Evolutionary conservation across 2,329 filamentous ascomycete genomes (phyloP), one percentile per base, ranked within the genome.

Genomic region (Cordyceps tenuipes): DNA sequence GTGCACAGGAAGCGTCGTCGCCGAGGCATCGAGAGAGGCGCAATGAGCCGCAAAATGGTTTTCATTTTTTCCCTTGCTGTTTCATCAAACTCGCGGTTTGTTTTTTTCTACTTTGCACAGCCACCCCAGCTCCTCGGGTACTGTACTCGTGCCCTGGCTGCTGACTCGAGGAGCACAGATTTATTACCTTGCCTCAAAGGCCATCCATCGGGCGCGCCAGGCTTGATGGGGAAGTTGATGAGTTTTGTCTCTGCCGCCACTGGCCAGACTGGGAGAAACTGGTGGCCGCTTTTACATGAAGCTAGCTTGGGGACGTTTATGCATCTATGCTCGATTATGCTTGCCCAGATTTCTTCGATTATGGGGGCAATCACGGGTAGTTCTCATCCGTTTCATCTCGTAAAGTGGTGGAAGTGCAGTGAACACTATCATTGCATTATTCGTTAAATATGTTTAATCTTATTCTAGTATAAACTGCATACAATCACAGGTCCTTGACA

Each of bases 181-280:
- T n/a, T n/a, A n/a, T n/a, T n/a, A n/a, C n/a, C 29, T n/a, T 41
- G 39, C 29, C 15, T 39, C 23, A 23, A 23, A 23, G 23, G 44
- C 23, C n/a, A 48, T 21, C n/a, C 19, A 10, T 15, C 6, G 54
- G 8, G 44, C 55, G 44, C 55, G 34, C 55, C 55, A 57, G 36
- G 13, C 55, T 57, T 12, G 36, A 57, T 41, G 46, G 44, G 55
- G 55, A 49, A 57, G 55, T 10, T 57, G 55, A 57, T 50, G 53
- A 56, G 53, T 43, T 57, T 57, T 57, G 46, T 34, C 55, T 57
- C 23, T 57, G 55, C 46, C 50, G 13, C 34, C 46, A 57, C 46
- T 49, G 55, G 55, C 23, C 23, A 23, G 23, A 23, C 10, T 13
- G 54, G 47, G 36, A 43, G 13, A 8, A 26, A 9, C 10, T 4